phyloP scores from a whole-genome alignment of 805 yeast genomes.

The Nakazawaea wyomingensis region DNA sequence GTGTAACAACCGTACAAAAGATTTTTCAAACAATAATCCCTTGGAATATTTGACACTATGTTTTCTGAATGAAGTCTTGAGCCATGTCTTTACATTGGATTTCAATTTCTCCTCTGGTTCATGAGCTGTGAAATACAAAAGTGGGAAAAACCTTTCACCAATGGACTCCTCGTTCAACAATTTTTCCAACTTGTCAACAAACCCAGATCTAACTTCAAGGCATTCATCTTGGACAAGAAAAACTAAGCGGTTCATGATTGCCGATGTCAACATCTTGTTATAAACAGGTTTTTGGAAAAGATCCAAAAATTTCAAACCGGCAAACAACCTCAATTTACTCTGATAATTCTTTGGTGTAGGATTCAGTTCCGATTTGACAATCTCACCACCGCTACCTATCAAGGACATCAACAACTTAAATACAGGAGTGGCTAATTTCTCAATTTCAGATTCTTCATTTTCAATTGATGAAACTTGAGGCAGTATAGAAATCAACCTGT shows the following conservation, averaged over 20 bases:
- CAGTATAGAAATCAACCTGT: constrained; percentile 5
- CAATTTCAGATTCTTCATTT: constrained; percentile 31
- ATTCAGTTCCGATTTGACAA: constrained; percentile 41
- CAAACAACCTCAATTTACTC: constrained; percentile 57
- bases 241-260: constrained; percentile 46
- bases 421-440: constrained; percentile 52
- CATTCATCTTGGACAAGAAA: constrained; percentile 66
- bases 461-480: background rate
- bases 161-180: constrained; percentile 46
- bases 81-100: constrained; percentile 61
- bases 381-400: constrained; percentile 75
- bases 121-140: constrained; percentile 68
- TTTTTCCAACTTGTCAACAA: constrained; percentile 46
- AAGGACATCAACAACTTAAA: constrained; percentile 62
- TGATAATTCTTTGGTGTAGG: constrained; percentile 65
- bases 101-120: constrained; percentile 59
- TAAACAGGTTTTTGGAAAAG: constrained; percentile 52
- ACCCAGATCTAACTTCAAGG: constrained; percentile 46
- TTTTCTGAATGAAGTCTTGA: constrained; percentile 49
- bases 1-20: constrained; percentile 63
- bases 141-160: constrained; percentile 61
- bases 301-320: constrained; percentile 62
- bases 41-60: constrained; percentile 25
- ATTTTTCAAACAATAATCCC: constrained; percentile 56
- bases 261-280: constrained; percentile 46